phyloP scores from a whole-genome alignment of 2,329 filamentous ascomycete species.

The Penicillium sp. region DNA sequence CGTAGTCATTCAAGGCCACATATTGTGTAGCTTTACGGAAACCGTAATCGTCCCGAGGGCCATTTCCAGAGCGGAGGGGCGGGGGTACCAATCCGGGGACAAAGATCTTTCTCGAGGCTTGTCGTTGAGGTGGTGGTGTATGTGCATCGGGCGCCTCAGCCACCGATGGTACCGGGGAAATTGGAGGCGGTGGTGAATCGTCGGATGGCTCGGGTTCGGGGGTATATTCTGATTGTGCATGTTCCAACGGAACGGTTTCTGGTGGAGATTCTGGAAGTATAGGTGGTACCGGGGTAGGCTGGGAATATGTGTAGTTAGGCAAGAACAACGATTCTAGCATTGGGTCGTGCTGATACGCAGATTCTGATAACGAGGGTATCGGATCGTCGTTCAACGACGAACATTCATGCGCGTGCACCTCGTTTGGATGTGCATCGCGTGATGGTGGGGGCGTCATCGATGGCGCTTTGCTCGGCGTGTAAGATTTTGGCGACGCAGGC shows the following conservation, averaged over 20 bases:
- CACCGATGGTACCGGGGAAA: slow-evolving; percentile 5
- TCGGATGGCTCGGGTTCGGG: slow-evolving; percentile 7
- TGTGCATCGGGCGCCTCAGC: slow-evolving; percentile 4
- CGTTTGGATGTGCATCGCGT: slow-evolving; percentile 27
- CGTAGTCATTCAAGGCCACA: slow-evolving; percentile 71
- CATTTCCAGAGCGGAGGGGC: slow-evolving; percentile 30
- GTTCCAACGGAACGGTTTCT: slow-evolving; percentile 9
- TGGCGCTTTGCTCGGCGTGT: slow-evolving; percentile 32
- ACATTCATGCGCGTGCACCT: slow-evolving; percentile 23
- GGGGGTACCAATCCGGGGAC: slow-evolving; percentile 41
- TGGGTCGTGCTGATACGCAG: not conserved
- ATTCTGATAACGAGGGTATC: slow-evolving; percentile 18
- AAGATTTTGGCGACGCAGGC: slow-evolving; percentile 32
- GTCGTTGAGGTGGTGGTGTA: slow-evolving; percentile 17
- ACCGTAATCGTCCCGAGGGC: slow-evolving; percentile 73
- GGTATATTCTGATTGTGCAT: not conserved
- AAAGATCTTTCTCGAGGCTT: slow-evolving; percentile 29
- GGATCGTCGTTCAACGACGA: slow-evolving; percentile 22
- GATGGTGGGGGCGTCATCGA: slow-evolving; percentile 29
- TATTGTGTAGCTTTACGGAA: slow-evolving; percentile 86
- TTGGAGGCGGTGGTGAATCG: slow-evolving; percentile 10
- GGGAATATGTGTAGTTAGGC: slow-evolving; percentile 2
- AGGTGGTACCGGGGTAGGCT: slow-evolving; percentile 9
- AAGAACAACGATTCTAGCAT: slow-evolving; percentile 1
- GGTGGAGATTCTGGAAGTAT: slow-evolving; percentile 14